phyloP scores from a whole-genome alignment of 2,329 filamentous ascomycete species.

The Capronia coronata region DNA sequence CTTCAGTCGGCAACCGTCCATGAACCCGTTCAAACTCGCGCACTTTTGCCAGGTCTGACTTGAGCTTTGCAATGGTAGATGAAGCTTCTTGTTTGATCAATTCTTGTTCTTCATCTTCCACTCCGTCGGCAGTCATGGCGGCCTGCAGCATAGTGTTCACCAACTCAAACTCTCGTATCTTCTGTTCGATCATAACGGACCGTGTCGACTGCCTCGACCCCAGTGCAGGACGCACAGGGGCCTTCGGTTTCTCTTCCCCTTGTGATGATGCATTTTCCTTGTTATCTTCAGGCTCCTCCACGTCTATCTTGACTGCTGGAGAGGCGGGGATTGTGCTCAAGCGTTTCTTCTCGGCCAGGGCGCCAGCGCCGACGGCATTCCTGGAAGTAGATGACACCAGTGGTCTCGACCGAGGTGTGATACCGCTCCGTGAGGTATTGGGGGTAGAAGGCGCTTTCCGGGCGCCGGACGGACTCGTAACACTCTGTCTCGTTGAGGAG shows the following conservation, averaged over 20 bases:
- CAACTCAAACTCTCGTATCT: constrained; percentile 30
- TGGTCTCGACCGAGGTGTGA: constrained; percentile 30
- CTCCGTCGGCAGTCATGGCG: constrained; percentile 31
- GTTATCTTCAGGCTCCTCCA: constrained; percentile 30
- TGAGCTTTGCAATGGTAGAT: constrained; percentile 28
- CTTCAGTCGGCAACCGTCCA: constrained; percentile 23
- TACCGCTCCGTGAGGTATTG: constrained; percentile 26
- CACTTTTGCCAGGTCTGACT: constrained; percentile 27
- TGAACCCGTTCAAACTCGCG: constrained; percentile 24
- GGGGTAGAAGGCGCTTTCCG: constrained; percentile 30
- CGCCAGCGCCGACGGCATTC: constrained; percentile 21
- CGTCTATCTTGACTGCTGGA: constrained; percentile 30
- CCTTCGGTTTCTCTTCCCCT: constrained; percentile 5
- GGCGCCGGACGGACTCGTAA: constrained; percentile 34
- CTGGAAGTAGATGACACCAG: constrained; percentile 27
- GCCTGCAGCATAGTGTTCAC: constrained; percentile 30
- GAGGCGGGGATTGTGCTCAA: constrained; percentile 34
- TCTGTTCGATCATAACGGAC: constrained; percentile 30
- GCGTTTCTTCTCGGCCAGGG: constrained; percentile 33
- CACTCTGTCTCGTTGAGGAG: constrained; percentile 31
- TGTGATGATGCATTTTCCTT: constrained; percentile 17
- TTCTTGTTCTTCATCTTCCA: constrained; percentile 27
- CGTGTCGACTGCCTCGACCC: constrained; percentile 28
- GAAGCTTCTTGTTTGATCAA: constrained; percentile 26
- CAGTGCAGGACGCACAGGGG: constrained; percentile 20